Conservation (phyloP, 1,139 yeast species). For the Saccharomyces hybrid region DNA sequence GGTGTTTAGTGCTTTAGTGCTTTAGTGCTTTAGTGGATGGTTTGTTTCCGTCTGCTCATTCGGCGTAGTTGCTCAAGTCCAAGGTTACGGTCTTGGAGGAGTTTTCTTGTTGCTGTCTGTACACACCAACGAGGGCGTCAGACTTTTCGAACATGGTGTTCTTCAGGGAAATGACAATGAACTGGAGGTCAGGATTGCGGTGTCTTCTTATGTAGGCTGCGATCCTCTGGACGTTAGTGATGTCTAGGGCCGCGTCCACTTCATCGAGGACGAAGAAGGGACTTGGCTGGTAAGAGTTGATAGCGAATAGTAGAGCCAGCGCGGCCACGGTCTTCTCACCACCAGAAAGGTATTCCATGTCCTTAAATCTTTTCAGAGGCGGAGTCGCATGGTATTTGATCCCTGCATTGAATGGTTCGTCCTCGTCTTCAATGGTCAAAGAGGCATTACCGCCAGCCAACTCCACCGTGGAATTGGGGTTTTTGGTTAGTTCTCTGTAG, state of each 20-base stretch:
- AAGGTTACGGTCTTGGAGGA: conserved; percentile 70
- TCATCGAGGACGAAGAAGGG: conserved; percentile 96
- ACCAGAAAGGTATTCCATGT: conserved; percentile 88
- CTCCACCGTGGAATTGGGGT: conserved; percentile 43
- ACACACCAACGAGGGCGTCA: conserved; percentile 88
- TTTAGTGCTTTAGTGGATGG: neutral
- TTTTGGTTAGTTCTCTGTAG: conserved; percentile 79
- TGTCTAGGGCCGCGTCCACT: conserved; percentile 94
- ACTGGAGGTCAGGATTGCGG: conserved; percentile 76
- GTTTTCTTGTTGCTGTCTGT: conserved; percentile 71
- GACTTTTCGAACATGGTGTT: conserved; percentile 81
- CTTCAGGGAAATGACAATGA: conserved; percentile 88
- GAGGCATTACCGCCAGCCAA: conserved; percentile 92
- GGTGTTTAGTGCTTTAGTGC: neutral
- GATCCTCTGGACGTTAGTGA: conserved; percentile 74
- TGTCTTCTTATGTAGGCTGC: conserved; percentile 76
- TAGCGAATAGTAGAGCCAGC: conserved; percentile 79
- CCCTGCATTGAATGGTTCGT: conserved; percentile 79
- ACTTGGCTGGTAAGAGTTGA: conserved; percentile 85
- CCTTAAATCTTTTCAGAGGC: conserved; percentile 87
- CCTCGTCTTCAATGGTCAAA: conserved; percentile 78
- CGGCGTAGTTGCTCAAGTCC: conserved; percentile 57
- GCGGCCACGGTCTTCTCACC: conserved; percentile 98
- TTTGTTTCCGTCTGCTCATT: conserved; percentile 15
- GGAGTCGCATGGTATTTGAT: conserved; percentile 93